Conservation (phyloP, 768 basidiomycete species). For the Tricholoma matsutake region DNA sequence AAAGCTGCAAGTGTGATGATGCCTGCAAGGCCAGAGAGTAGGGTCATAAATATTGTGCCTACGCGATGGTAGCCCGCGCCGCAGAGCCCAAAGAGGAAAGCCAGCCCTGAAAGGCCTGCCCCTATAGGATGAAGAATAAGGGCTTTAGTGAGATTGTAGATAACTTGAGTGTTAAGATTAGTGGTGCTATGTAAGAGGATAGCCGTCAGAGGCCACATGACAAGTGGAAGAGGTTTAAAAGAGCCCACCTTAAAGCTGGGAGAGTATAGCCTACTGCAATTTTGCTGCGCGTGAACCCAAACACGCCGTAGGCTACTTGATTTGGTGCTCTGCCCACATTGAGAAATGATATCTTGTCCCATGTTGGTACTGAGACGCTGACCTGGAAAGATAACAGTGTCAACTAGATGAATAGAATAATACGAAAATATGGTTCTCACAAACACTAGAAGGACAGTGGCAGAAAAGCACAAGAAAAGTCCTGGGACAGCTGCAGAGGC, state of each 20-base stretch:
- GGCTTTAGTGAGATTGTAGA: slow-evolving; percentile 69
- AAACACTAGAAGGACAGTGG: slow-evolving; percentile 65
- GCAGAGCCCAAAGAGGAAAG: slow-evolving; percentile 66
- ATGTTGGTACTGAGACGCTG: slow-evolving; percentile 72
- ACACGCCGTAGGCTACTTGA: slow-evolving; percentile 64
- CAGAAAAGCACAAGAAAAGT: slow-evolving; percentile 68
- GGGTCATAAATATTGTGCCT: slow-evolving; percentile 77
- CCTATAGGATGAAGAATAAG: slow-evolving; percentile 81
- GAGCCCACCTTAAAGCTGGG: slow-evolving; percentile 6
- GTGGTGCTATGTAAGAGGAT: slow-evolving; percentile 3
- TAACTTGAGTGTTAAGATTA: slow-evolving; percentile 45
- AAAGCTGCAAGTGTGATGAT: slow-evolving; percentile 66
- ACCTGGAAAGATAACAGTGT: slow-evolving; percentile 36
- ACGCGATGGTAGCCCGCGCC: slow-evolving; percentile 61
- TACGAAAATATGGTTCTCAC: slow-evolving; percentile 36
- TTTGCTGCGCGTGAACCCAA: slow-evolving; percentile 65
- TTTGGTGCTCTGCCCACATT: slow-evolving; percentile 39
- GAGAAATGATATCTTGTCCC: slow-evolving; percentile 69
- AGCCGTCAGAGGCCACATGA: not conserved
- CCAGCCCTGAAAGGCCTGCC: slow-evolving; percentile 62
- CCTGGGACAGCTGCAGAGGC: slow-evolving; percentile 65
- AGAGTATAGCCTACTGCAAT: slow-evolving; percentile 59
- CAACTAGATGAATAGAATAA: not conserved
- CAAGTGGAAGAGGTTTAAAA: not conserved
- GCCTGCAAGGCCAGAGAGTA: slow-evolving; percentile 63